phyloP scores from a whole-genome alignment of 768 basidiomycete genomes.

The Boletus fagicola region DNA sequence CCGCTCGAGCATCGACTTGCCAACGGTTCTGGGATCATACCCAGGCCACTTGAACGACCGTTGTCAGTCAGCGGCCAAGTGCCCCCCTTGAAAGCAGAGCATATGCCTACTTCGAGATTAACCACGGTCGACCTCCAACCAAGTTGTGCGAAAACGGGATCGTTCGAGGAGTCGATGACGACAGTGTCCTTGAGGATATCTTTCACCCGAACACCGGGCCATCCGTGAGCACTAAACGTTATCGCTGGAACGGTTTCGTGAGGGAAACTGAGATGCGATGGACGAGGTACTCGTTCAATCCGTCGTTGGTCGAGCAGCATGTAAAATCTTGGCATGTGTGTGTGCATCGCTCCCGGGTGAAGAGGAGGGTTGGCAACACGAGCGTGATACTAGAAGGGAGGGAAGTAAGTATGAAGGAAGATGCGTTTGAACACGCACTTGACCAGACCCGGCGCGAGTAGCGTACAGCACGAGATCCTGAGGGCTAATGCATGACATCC shows the following conservation, averaged over 20 bases:
- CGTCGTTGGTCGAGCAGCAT: neutral
- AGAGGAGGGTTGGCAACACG: neutral
- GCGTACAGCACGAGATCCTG: neutral
- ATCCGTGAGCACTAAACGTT: neutral
- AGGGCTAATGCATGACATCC: neutral
- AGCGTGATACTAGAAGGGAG: neutral
- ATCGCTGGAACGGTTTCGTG: neutral
- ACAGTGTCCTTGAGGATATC: neutral
- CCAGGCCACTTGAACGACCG: conserved; percentile 1
- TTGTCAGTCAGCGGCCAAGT: too few relatives aligned
- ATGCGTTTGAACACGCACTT: neutral
- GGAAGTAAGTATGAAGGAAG: neutral
- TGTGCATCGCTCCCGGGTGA: neutral
- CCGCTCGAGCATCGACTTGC: neutral
- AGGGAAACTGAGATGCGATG: neutral
- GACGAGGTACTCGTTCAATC: conserved; percentile 2
- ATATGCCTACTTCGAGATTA: neutral
- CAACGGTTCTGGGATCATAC: neutral
- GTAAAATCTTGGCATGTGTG: neutral
- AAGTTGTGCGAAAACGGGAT: neutral
- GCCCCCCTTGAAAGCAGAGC: too few relatives aligned
- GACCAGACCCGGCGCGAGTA: neutral
- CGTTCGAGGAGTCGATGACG: neutral
- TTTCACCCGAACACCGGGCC: neutral
- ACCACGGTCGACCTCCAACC: conserved; percentile 3